Conservation (phyloP, 176 grass and related monocot genomes). For the Eleusine indica region DNA sequence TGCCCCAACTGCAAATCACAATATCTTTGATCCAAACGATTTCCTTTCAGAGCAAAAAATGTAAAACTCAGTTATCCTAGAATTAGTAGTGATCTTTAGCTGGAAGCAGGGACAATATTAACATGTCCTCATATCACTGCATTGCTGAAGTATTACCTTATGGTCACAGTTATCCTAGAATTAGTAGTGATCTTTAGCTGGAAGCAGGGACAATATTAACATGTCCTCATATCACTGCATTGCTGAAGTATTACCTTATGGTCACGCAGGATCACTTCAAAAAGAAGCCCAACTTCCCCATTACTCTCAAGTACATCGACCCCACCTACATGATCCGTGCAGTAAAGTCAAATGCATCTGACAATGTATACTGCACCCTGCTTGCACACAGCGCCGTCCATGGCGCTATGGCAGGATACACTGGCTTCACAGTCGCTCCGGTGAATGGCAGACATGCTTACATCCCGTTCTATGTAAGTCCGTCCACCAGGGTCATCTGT, state of each 20-base stretch:
- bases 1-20: not conserved
- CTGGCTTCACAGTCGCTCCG: slow-evolving; percentile 78
- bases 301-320: slow-evolving; percentile 96
- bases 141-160: slow-evolving; percentile 12
- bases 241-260: slow-evolving; percentile 15
- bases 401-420: slow-evolving; percentile 94
- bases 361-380: slow-evolving; percentile 92
- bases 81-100: not conserved
- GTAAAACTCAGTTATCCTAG: not conserved
- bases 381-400: slow-evolving; percentile 87
- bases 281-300: slow-evolving; percentile 66
- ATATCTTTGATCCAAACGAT: not conserved
- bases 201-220: not conserved
- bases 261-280: slow-evolving; percentile 75
- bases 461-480: slow-evolving; percentile 91
- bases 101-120: not conserved
- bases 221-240: slow-evolving; percentile 12
- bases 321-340: slow-evolving; percentile 93
- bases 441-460: slow-evolving; percentile 93
- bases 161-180: not conserved
- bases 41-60: not conserved
- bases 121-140: slow-evolving; percentile 9
- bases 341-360: slow-evolving; percentile 79
- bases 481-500: not conserved
- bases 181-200: not conserved